A percentile compares a stretch with the other conserved stretches of the same genome.
Evolutionary conservation across 257 asterid species (phyloP).

Genomic region (Fraxinus excelsior): DNA sequence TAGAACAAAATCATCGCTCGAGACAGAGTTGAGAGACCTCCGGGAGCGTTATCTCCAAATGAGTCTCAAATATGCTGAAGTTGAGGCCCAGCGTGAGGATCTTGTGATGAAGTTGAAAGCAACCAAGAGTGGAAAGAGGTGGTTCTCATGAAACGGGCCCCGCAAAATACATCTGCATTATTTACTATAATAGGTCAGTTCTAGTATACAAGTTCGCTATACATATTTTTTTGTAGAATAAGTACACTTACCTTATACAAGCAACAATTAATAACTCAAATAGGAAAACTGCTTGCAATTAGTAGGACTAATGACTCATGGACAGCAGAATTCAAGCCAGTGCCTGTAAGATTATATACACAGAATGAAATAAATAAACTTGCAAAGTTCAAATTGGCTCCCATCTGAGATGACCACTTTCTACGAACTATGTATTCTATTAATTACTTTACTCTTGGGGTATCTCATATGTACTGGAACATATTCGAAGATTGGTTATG

Average conservation of each 20-base stretch:
- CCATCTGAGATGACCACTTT: not conserved
- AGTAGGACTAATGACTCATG: constrained; percentile 18
- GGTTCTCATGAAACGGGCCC: constrained; percentile 54
- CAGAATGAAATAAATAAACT: not conserved
- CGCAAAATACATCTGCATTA: not conserved
- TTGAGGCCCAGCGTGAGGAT: constrained; percentile 79
- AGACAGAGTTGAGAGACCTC: constrained; percentile 76
- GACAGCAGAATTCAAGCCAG: constrained; percentile 3
- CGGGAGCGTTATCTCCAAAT: constrained; percentile 78
- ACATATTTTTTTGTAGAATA: constrained; percentile 15
- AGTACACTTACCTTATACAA: constrained; percentile 18
- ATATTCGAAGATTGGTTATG: not conserved
- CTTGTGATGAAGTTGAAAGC: constrained; percentile 90
- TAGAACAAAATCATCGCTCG: constrained; percentile 69
- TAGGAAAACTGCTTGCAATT: constrained; percentile 13
- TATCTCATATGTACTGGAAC: not conserved
- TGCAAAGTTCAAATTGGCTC: not conserved
- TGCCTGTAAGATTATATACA: not conserved
- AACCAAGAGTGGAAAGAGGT: constrained; percentile 56
- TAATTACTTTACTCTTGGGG: not conserved
- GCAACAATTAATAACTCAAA: not conserved
- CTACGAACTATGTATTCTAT: not conserved
- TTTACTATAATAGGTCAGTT: not conserved
- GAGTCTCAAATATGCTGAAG: constrained; percentile 95
- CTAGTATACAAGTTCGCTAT: not conserved